A percentile compares a stretch with the other conserved stretches of the same genome.
These are phyloP conservation scores for Hypoxylon sp. DNA, from an alignment of 2,329 filamentous ascomycete species.

Conservation along the genomic window DNA sequence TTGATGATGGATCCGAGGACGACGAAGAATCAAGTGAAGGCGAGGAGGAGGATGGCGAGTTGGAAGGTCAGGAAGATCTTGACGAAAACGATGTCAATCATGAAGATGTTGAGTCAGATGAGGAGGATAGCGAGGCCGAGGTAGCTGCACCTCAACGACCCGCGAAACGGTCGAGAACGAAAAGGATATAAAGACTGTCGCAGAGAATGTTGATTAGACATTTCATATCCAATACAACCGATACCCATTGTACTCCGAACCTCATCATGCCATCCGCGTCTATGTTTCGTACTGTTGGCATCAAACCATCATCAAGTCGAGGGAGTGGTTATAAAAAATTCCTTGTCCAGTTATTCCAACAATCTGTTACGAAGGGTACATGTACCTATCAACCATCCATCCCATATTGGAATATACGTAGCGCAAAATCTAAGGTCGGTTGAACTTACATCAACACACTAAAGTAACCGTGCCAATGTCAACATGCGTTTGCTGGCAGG, in stretches of 20 bases:
- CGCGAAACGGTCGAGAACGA: constrained; percentile 51
- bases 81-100: constrained; percentile 69
- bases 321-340: too few relatives aligned
- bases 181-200: constrained; percentile 47
- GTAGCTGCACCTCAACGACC: constrained; percentile 55
- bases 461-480: too few relatives aligned
- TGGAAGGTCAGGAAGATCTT: constrained; percentile 59
- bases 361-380: too few relatives aligned
- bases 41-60: constrained; percentile 57
- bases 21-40: constrained; percentile 54
- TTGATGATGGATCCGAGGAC: constrained; percentile 68
- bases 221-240: constrained; percentile 36
- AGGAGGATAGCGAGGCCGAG: constrained; percentile 62
- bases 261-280: not conserved
- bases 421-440: too few relatives aligned
- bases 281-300: not conserved
- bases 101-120: constrained; percentile 67
- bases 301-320: too few relatives aligned
- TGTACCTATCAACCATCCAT: too few relatives aligned
- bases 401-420: too few relatives aligned
- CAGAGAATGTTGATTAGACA: constrained; percentile 32
- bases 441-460: too few relatives aligned
- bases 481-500: too few relatives aligned
- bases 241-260: constrained; percentile 37
- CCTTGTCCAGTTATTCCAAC: too few relatives aligned